Percentiles rank a stretch among this genome's conserved stretches.
phyloP scores from a whole-genome alignment of 2,329 filamentous ascomycete species.

The Helicocarpus griseus region DNA sequence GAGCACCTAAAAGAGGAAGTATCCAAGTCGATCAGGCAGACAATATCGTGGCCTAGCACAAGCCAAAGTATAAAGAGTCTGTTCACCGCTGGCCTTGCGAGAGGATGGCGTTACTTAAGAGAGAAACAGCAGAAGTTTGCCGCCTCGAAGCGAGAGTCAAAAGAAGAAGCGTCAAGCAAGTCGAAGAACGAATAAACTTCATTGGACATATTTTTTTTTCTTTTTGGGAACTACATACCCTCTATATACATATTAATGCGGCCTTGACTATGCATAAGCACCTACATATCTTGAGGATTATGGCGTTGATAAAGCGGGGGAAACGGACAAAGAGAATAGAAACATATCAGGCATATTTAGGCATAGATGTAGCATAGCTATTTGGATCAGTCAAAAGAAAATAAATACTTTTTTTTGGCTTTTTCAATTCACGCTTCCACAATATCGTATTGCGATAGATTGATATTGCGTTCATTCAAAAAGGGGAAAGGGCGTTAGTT shows the following conservation, averaged over 20 bases:
- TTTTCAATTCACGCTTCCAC: not conserved
- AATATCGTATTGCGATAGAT: too few relatives aligned
- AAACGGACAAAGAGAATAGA: slow-evolving; percentile 1
- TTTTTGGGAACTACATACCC: not conserved
- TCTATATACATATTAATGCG: slow-evolving; percentile 1
- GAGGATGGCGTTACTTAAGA: slow-evolving; percentile 63
- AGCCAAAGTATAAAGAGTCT: slow-evolving; percentile 77
- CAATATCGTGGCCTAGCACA: slow-evolving; percentile 85
- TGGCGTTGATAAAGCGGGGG: slow-evolving; percentile 2
- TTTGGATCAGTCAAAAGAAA: not conserved
- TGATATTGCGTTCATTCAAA: not conserved
- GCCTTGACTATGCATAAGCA: not conserved
- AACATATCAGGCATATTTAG: not conserved
- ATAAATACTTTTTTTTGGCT: not conserved
- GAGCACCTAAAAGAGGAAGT: slow-evolving; percentile 62
- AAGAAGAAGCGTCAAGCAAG: not conserved
- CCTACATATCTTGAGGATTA: not conserved
- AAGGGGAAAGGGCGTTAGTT: not conserved
- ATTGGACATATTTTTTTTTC: not conserved
- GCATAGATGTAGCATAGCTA: not conserved
- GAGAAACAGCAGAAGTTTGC: slow-evolving; percentile 68
- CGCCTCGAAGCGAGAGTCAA: slow-evolving; percentile 19
- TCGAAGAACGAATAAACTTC: slow-evolving; percentile 6
- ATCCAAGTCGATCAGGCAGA: slow-evolving; percentile 68
- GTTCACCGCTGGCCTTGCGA: slow-evolving; percentile 63